Evolutionary conservation across 805 yeast species (phyloP).

Genomic region (Pichia nanzhaoensis): DNA sequence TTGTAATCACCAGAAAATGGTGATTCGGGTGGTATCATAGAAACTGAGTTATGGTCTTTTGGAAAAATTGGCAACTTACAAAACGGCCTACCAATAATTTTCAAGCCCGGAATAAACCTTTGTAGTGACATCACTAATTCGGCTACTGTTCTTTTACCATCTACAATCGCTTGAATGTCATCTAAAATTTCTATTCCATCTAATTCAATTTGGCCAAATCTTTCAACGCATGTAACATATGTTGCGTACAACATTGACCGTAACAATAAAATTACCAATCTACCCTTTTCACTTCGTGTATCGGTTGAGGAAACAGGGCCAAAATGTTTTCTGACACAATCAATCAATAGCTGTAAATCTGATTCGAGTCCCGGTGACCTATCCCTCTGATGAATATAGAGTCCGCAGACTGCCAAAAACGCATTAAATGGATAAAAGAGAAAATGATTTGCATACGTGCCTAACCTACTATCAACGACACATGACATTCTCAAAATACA

Average conservation of each 20-base stretch:
- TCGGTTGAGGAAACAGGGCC: conserved; percentile 6
- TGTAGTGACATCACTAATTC: not conserved
- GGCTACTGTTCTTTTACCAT: conserved; percentile 1
- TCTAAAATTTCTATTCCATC: conserved; percentile 4
- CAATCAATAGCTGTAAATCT: conserved; percentile 24
- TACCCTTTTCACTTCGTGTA: conserved; percentile 15
- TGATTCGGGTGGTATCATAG: not conserved
- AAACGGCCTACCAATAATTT: not conserved
- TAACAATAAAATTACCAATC: conserved; percentile 16
- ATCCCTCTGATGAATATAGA: conserved; percentile 19
- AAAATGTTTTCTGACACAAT: conserved; percentile 16
- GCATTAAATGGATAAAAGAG: conserved; percentile 29
- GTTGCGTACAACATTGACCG: conserved; percentile 22
- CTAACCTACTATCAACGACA: conserved; percentile 12
- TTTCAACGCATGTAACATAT: conserved; percentile 5
- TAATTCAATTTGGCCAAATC: conserved; percentile 4
- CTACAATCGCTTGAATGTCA: conserved; percentile 1
- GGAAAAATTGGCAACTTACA: conserved; percentile 6
- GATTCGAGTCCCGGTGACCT: conserved; percentile 7
- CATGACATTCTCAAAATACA: conserved; percentile 18
- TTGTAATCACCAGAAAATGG: not conserved
- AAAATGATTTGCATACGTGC: conserved; percentile 18
- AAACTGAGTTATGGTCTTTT: not conserved
- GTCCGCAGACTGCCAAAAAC: conserved; percentile 25
- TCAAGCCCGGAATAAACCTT: not conserved